Evolutionary conservation across 257 asterid species (phyloP), one percentile per base, ranked within the genome.

Genomic region (Capsicum pubescens): DNA sequence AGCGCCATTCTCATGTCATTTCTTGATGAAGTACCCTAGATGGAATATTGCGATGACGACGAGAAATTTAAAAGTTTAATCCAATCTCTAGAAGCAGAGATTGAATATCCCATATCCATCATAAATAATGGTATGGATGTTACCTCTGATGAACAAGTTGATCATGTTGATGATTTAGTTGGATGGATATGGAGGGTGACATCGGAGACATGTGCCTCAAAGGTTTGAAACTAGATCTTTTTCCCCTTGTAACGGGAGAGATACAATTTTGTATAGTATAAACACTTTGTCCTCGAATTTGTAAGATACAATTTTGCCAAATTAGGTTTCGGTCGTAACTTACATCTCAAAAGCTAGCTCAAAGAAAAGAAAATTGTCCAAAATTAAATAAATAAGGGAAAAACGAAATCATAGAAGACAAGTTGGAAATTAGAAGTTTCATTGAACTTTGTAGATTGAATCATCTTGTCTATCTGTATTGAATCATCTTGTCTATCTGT

Each of bases 81-180:
- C 7, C 86, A 83, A 79, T 86, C 86, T 67, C 79, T 86, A 11
- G 86, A 86, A 77, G 82, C 82, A 5, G 88, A 74, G 44, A 12
- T 83, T 60, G n/a, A 60, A 42, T 44, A 52, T 69, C 88, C 85
- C 1, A 9, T 17, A 17, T n/a, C n/a, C 14, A 1, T 61, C 36
- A 61, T 32, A 26, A 44, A 32, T 6, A 54, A 32, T 48, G 44
- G 44, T 4, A 39, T 39, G 44, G 69, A 69, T 19, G 59, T 66
- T 59, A 56, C 10, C 46, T 76, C 35, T 21, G 77, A 39, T 8
- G 78, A 39, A 60, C 48, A 69, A 59, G 32, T 48, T 66, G 83
- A 72, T 82, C 3, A 3, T 39, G 26, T 77, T 32, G 86, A 83
- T 83, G 86, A 83, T 83, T 83, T 52, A 79, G 61, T 32, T 78